Evolutionary conservation across 2,329 filamentous ascomycete species (phyloP).

Genomic region (Claviceps fusiformis): DNA sequence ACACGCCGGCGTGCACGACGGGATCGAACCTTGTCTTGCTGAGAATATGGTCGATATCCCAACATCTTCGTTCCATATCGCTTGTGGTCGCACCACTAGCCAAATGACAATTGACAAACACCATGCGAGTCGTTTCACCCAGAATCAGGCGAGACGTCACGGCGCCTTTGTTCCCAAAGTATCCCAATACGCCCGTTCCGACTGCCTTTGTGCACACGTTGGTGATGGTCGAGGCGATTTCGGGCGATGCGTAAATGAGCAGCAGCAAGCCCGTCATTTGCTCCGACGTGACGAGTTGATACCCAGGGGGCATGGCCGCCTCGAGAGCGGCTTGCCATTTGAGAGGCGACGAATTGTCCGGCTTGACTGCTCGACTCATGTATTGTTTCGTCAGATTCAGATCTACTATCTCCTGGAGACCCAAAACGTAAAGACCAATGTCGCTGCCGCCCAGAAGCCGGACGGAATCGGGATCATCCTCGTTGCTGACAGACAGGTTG

Average conservation of each 20-base stretch:
- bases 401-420: constrained; percentile 85
- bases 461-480: constrained; percentile 19
- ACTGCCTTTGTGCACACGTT: constrained; percentile 73
- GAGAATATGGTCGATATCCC: constrained; percentile 74
- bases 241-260: constrained; percentile 72
- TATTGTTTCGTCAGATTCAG: constrained; percentile 69
- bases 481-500: constrained; percentile 19
- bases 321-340: constrained; percentile 73
- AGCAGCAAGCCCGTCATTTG: constrained; percentile 79
- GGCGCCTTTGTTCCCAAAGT: constrained; percentile 93
- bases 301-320: constrained; percentile 61
- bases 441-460: constrained; percentile 46
- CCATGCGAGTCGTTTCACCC: constrained; percentile 76
- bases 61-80: constrained; percentile 71
- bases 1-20: constrained; percentile 49
- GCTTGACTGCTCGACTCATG: constrained; percentile 50
- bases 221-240: constrained; percentile 59
- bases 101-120: constrained; percentile 86
- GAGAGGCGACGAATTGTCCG: constrained; percentile 55
- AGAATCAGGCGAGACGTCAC: constrained; percentile 70
- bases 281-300: constrained; percentile 62
- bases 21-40: constrained; percentile 67
- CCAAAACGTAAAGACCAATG: constrained; percentile 81
- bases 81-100: constrained; percentile 71
- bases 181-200: constrained; percentile 81